Evolutionary conservation across 768 basidiomycete genomes (phyloP), one percentile per base, ranked within the genome.

Genomic region (Lentinus brumalis): DNA sequence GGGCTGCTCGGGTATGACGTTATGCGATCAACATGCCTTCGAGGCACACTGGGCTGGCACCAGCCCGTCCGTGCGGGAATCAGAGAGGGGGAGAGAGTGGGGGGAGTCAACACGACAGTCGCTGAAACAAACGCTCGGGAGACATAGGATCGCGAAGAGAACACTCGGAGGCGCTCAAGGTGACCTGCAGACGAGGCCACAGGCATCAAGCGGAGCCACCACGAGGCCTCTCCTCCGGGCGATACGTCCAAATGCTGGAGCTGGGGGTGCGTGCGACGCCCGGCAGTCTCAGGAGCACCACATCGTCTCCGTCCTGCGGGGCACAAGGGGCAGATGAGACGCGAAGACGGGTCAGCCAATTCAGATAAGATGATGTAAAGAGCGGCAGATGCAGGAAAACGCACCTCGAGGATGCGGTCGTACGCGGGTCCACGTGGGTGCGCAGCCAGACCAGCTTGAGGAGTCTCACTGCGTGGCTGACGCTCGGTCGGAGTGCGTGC

Each of bases 391-490:
- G 53, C 39, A 35, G 26, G 26, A 5, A 26, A 54, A 63, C 61
- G 62, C 50, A 63, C 62, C 62, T 63, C 62, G 53, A 56, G 57
- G 39, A 55, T 51, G 61, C 53, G 62, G 50, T 63, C 62, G 62
- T 59, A 52, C 44, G 39, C 53, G 44, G 57, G 31, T 31, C 44
- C 62, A 63, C 62, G 62, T 59, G 62, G 46, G 44, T 47, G 53
- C 45, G 62, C 53, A 45, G 53, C 58, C 18, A 42, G 41, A 12
- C 35, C 35, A 35, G 41, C 53, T 31, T 39, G 53, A 49, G 62
- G 57, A 32, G 49, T 31, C 42, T 63, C 62, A 38, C 50, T 51
- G 49, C 57, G 57, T 41, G 57, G 16, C 30, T 53, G 56, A 55
- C 60, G 60, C 40, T 56, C 59, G 16, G 53, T 30, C 49, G 53